Conservation (phyloP, 1,284 basidiomycete species). For the Takashimella koratensis region DNA sequence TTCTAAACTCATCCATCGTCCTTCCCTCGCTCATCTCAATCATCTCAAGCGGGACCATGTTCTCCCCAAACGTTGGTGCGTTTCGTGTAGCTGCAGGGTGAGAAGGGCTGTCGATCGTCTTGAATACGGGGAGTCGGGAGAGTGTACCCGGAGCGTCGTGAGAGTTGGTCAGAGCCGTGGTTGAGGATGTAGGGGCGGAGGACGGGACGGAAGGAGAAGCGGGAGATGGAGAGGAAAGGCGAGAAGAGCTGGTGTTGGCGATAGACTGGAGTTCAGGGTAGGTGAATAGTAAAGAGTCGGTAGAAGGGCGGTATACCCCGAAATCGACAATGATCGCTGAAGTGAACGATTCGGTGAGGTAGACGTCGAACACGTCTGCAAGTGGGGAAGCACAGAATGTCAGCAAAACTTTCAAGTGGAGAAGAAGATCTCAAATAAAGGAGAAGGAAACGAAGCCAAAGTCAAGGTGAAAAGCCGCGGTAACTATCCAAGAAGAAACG, state of each 20-base stretch:
- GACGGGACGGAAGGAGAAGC: no score
- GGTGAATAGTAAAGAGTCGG: constrained; percentile 80
- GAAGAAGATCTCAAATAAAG: no score
- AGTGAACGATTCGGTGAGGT: constrained; percentile 73
- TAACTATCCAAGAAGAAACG: not conserved
- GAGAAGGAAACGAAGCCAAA: no score
- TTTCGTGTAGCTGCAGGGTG: constrained; percentile 65
- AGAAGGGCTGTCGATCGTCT: constrained; percentile 65
- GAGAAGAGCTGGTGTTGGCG: constrained; percentile 20
- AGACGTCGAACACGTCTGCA: constrained; percentile 78
- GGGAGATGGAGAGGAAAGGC: constrained; percentile 14
- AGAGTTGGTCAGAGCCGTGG: no score
- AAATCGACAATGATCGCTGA: constrained; percentile 80
- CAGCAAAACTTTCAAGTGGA: not conserved
- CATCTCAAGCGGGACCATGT: constrained; percentile 89
- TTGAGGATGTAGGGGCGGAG: not conserved
- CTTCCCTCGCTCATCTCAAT: constrained; percentile 70
- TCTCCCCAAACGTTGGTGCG: constrained; percentile 73
- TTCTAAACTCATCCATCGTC: constrained; percentile 65
- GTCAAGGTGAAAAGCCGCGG: no score
- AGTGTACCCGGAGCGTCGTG: no score
- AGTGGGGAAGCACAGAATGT: not conserved
- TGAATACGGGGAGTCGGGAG: constrained; percentile 55
- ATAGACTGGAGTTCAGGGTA: constrained; percentile 69
- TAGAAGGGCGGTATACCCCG: constrained; percentile 78